Base-by-base conservation (phyloP, 2,329 filamentous ascomycete genomes). In the Fusarium tuaranense region DNA sequence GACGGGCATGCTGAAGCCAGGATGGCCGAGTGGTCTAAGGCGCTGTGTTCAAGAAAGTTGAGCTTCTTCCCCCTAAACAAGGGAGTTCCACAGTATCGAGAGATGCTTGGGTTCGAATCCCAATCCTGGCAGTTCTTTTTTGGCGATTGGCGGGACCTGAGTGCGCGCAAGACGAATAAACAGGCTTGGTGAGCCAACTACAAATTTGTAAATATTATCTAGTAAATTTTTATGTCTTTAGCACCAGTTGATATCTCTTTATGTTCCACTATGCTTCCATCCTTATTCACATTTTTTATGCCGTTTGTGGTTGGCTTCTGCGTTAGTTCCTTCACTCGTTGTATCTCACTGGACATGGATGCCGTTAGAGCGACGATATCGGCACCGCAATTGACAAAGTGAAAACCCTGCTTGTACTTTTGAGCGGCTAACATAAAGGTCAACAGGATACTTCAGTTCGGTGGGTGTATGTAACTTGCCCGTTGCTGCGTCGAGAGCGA, bases 371-470 rank as follows among this genome's bases (percentile, higher is more conserved):
- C 48, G 7, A 64, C 62, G 6, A 64, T 64, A 53, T 64, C 62
- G 1, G 62, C 62, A 10, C 62, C 62, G 5, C 62, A 64, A 10
- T 64, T 64, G 1, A 64, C 62, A 39, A 64, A 64, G 30, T 64
- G 62, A 13, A 64, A 64, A 4, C 62, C 62, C 22, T 64, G 62
- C 20, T 57, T 32, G 4, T 64, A 64, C 27, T 20, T 55, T 34
- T 64, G 20, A 41, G 36, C 62, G n/a, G 62, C 62, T 64, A 10
- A 5, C 3, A 1, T 10, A 7, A 14, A 1, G 10, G 20, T 63
- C n/a, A 36, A 9, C 5, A 34, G 7, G 13, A 20, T 32, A 20
- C 13, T n/a, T 3, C 2, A 20, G 5, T 30, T 9, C 14, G 4
- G 22, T 13, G 3, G 12, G 22, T 20, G 2, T 13, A n/a, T 44